Evolutionary conservation across 768 basidiomycete species (phyloP).

Genomic region (Podaxis sp.): DNA sequence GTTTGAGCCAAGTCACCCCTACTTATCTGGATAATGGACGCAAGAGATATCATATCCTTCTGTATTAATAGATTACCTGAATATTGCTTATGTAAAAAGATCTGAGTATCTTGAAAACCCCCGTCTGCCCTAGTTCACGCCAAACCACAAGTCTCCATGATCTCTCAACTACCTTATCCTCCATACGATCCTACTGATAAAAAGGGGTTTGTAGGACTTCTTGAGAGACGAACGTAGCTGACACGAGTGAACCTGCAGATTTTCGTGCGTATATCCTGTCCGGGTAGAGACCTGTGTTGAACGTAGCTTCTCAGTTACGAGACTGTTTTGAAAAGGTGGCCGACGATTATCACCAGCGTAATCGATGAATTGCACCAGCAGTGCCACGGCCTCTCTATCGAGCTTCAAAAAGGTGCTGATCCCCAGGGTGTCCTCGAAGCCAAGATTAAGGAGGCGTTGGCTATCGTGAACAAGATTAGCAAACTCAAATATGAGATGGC

Average conservation of each 20-base stretch:
- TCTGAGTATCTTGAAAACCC: neutral
- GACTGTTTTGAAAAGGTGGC: slow-evolving; percentile 79
- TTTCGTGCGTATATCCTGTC: neutral
- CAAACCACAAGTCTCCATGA: slow-evolving; percentile 13
- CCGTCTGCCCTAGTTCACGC: neutral
- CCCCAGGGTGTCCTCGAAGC: slow-evolving; percentile 28
- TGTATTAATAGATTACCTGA: neutral
- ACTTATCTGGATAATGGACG: neutral
- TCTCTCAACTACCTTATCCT: slow-evolving; percentile 46
- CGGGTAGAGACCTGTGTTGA: neutral
- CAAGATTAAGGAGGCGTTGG: slow-evolving; percentile 72
- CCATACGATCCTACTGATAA: slow-evolving; percentile 77
- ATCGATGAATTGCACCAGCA: slow-evolving; percentile 73
- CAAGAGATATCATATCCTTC: neutral
- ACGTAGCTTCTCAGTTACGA: slow-evolving; percentile 54
- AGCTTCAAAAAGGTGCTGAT: slow-evolving; percentile 25
- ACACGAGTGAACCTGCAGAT: slow-evolving; percentile 39
- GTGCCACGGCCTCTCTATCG: slow-evolving; percentile 60
- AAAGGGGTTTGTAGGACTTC: slow-evolving; percentile 42
- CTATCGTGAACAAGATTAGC: slow-evolving; percentile 69
- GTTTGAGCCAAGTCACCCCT: neutral
- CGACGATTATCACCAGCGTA: slow-evolving; percentile 77
- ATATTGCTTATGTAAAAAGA: slow-evolving; percentile 8
- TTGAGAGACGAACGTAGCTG: slow-evolving; percentile 28
- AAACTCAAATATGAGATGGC: slow-evolving; percentile 89